Conservation (phyloP, 306 rosid species). For the Malus sieversii region DNA sequence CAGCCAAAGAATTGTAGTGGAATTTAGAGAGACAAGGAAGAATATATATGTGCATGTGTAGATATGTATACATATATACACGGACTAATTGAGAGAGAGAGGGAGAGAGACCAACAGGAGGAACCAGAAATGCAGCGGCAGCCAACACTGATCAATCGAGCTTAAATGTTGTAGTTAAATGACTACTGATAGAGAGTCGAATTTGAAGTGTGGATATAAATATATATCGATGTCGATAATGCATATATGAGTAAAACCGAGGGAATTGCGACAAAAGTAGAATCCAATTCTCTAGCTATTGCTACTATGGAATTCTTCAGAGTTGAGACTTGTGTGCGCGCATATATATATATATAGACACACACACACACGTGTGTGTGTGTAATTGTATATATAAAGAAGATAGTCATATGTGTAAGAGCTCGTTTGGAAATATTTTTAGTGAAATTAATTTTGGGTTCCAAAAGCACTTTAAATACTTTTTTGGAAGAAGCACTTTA, state of each 20-base stretch:
- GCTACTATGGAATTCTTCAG: slow-evolving; percentile 17
- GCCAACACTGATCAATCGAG: neutral
- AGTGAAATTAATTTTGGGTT: too few species aligned
- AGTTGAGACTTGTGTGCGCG: neutral
- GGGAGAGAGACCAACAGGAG: neutral
- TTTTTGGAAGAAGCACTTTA: too few species aligned
- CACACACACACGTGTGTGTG: too few species aligned
- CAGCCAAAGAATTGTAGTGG: neutral
- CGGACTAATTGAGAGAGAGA: neutral
- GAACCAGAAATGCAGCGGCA: neutral
- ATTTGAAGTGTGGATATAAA: neutral
- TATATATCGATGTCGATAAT: neutral
- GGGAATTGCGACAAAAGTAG: slow-evolving; percentile 21
- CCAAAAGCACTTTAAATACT: too few species aligned
- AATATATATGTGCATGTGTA: neutral
- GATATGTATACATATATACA: neutral
- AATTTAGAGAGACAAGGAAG: neutral
- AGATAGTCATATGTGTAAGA: neutral
- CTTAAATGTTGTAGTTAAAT: neutral
- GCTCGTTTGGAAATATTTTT: too few species aligned
- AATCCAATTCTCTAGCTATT: slow-evolving; percentile 34
- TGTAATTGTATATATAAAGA: neutral
- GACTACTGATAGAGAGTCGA: neutral
- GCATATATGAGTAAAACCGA: neutral
- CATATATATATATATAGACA: neutral